Evolutionary conservation across 805 yeast species (phyloP).

Genomic region (Kluyveromyces aestuarii): DNA sequence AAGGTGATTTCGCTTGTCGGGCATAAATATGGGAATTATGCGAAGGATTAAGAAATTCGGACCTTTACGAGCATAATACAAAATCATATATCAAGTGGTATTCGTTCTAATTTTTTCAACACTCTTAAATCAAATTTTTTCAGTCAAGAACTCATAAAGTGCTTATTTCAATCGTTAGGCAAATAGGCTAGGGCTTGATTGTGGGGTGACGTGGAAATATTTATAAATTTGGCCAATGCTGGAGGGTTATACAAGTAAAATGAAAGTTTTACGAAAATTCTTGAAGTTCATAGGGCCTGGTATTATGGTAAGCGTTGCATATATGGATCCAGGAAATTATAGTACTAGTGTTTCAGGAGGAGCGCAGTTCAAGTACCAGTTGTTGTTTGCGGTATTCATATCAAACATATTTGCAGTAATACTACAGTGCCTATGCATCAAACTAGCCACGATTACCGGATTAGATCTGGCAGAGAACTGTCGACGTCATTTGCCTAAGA

Average conservation of each 20-base stretch:
- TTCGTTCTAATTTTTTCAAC: too few relatives aligned
- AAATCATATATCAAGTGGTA: too few relatives aligned
- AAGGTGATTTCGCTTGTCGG: too few relatives aligned
- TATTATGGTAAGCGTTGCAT: slow-evolving; percentile 88
- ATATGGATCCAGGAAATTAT: slow-evolving; percentile 97
- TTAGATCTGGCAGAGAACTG: slow-evolving; percentile 84
- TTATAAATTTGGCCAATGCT: too few relatives aligned
- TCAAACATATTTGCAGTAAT: slow-evolving; percentile 83
- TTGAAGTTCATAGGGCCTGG: slow-evolving; percentile 82
- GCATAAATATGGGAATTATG: too few relatives aligned
- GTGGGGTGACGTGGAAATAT: too few relatives aligned
- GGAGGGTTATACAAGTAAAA: not conserved
- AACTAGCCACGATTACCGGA: slow-evolving; percentile 90
- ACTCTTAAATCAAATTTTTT: too few relatives aligned
- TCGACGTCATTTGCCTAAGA: slow-evolving; percentile 59
- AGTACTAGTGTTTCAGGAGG: slow-evolving; percentile 93
- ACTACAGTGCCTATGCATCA: slow-evolving; percentile 79
- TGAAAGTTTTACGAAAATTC: slow-evolving; percentile 35
- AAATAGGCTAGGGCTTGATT: too few relatives aligned
- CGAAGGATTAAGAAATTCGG: too few relatives aligned
- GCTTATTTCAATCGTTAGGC: too few relatives aligned
- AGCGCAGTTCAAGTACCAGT: slow-evolving; percentile 67
- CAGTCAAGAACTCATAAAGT: too few relatives aligned
- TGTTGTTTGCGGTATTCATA: slow-evolving; percentile 69
- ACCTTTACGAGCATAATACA: too few relatives aligned